Conservation (phyloP, 352 stramenopile genomes). For the Phytophthora podocarpi region DNA sequence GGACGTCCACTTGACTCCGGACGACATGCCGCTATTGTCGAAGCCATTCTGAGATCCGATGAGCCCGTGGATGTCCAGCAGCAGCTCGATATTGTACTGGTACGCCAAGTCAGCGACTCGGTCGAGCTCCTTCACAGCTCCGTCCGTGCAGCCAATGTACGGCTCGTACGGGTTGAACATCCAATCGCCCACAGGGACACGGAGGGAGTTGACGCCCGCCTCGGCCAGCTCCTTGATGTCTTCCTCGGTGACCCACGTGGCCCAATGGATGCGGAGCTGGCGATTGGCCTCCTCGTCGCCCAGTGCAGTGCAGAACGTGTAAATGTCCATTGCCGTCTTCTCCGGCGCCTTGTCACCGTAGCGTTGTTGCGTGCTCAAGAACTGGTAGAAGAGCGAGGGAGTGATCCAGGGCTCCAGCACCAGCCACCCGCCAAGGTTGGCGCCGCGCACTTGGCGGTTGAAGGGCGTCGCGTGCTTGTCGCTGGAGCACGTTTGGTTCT, state of each 20-base stretch:
- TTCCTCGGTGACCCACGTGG: constrained; percentile 92
- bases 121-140: constrained; percentile 90
- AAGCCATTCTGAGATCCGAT: constrained; percentile 95
- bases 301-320: constrained; percentile 89
- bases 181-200: constrained; percentile 87
- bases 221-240: constrained; percentile 84
- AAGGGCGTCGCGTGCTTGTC: constrained; percentile 65
- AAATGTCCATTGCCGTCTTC: constrained; percentile 90
- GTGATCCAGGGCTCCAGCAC: constrained; percentile 30
- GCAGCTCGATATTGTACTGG: constrained; percentile 87
- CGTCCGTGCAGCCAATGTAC: constrained; percentile 92
- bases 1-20: constrained; percentile 34
- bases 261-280: constrained; percentile 92
- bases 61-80: constrained; percentile 93
- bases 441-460: constrained; percentile 56
- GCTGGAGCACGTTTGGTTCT: constrained; percentile 60
- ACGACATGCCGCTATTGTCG: constrained; percentile 92
- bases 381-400: constrained; percentile 27
- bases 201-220: constrained; percentile 12
- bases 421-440: constrained; percentile 71
- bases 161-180: constrained; percentile 94
- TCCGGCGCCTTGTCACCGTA: constrained; percentile 73
- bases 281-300: constrained; percentile 91
- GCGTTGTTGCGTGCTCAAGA: constrained; percentile 44
- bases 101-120: constrained; percentile 79